Conservation (phyloP, 768 basidiomycete genomes). For the Suillus weaverae region DNA sequence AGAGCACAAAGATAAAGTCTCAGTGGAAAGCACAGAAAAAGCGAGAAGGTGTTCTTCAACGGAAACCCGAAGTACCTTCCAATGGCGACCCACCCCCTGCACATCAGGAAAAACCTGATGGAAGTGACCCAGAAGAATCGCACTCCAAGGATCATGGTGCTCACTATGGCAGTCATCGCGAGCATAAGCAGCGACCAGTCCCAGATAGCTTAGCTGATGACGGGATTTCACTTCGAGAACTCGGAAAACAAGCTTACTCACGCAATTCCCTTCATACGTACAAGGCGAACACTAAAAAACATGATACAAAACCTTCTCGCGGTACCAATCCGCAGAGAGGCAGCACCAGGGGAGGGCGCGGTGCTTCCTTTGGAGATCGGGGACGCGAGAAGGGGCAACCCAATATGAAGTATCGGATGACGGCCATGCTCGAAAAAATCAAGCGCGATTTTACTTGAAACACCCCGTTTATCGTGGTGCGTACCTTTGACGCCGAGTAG, state of each 20-base stretch:
- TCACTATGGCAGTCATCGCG: neutral
- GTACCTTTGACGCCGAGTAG: constrained; percentile 9
- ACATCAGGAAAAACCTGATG: neutral
- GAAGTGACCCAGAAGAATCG: neutral
- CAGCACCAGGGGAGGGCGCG: constrained; percentile 30
- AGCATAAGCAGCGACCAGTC: constrained; percentile 3
- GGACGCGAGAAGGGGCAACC: constrained; percentile 47
- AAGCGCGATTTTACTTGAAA: constrained; percentile 53
- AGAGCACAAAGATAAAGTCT: constrained; percentile 72
- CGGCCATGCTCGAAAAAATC: constrained; percentile 82
- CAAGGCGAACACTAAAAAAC: constrained; percentile 45
- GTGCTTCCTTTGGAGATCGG: constrained; percentile 31
- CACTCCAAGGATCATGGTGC: constrained; percentile 1
- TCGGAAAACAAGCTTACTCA: constrained; percentile 64
- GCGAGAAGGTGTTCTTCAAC: constrained; percentile 37
- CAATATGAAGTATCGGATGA: constrained; percentile 89
- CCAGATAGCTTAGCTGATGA: constrained; percentile 10
- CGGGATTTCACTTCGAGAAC: constrained; percentile 51
- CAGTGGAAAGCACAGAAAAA: constrained; percentile 77
- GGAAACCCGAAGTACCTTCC: neutral
- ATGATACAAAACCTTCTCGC: constrained; percentile 5
- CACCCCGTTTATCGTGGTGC: neutral
- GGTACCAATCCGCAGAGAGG: constrained; percentile 16
- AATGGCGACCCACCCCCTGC: constrained; percentile 3
- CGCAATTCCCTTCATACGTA: constrained; percentile 55